Conservation (phyloP, 768 basidiomycete genomes). For the Artomyces pyxidatus region DNA sequence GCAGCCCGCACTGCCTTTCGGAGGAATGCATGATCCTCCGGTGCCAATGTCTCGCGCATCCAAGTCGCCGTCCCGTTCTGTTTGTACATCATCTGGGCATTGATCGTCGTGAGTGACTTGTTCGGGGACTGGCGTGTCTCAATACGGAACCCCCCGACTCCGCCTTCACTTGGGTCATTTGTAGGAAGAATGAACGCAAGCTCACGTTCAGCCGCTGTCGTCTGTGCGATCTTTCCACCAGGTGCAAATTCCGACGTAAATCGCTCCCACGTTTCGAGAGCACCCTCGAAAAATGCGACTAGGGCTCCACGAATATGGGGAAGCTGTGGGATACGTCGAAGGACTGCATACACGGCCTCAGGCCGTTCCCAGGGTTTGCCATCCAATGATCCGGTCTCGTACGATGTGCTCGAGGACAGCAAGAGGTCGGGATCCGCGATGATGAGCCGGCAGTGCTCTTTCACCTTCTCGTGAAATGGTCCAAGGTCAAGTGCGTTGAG, state of each 20-base stretch:
- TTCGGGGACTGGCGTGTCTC: background rate
- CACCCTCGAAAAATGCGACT: background rate
- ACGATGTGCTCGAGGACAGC: slow-evolving; percentile 3
- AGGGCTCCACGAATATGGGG: background rate
- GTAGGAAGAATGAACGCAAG: background rate
- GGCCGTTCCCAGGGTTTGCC: slow-evolving; percentile 9
- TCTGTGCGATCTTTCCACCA: background rate
- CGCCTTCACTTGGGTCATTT: background rate
- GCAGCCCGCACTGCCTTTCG: background rate
- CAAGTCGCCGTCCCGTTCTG: background rate
- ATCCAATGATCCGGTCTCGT: slow-evolving; percentile 7
- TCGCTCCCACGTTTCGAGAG: background rate
- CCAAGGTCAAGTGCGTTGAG: slow-evolving; percentile 20
- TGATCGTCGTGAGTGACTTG: background rate
- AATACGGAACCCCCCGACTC: background rate
- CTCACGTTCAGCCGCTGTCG: background rate
- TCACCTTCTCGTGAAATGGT: slow-evolving; percentile 16
- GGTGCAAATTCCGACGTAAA: background rate
- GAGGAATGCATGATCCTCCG: background rate
- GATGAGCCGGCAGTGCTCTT: slow-evolving; percentile 12
- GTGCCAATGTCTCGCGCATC: background rate
- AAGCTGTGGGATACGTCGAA: background rate
- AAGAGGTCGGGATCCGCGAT: slow-evolving; percentile 13
- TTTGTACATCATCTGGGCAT: background rate
- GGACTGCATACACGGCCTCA: slow-evolving; percentile 5